These are phyloP conservation scores for Datura wrightii DNA, from an alignment of 257 asterid species.

Conservation along the genomic window DNA sequence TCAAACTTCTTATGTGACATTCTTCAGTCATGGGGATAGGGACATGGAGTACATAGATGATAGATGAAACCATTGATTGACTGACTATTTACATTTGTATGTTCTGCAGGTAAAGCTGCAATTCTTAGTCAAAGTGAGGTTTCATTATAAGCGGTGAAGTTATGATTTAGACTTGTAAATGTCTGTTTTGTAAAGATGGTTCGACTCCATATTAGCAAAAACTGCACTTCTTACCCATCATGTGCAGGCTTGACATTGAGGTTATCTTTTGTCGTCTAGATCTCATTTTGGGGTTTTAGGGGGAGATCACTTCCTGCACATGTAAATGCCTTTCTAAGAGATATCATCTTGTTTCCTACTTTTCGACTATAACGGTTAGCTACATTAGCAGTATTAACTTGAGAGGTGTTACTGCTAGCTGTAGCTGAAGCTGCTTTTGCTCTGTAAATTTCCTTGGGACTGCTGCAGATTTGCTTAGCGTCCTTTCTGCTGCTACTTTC, in stretches of 20 bases:
- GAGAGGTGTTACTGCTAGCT: neutral
- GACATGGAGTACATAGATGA: neutral
- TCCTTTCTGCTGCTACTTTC: neutral
- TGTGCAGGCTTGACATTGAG: conserved; percentile 20
- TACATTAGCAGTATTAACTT: conserved; percentile 1
- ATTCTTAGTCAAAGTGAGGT: conserved; percentile 89
- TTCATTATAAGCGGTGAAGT: conserved; percentile 76
- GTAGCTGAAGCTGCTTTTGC: neutral
- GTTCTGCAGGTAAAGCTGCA: conserved; percentile 86
- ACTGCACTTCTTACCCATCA: conserved; percentile 18
- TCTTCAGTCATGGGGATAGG: neutral
- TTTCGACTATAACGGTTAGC: neutral
- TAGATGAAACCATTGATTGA: neutral
- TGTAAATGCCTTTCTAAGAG: conserved; percentile 9
- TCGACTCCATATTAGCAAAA: neutral
- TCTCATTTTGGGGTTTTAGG: conserved; percentile 59
- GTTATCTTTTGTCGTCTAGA: conserved; percentile 23
- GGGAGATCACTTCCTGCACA: conserved; percentile 48
- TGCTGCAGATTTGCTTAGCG: neutral
- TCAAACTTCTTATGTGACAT: neutral
- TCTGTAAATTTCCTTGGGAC: neutral
- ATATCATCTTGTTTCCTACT: neutral
- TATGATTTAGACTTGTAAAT: conserved; percentile 20
- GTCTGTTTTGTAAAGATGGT: conserved; percentile 32
- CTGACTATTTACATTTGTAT: conserved; percentile 8